Base-by-base conservation (phyloP, 2,329 filamentous ascomycete genomes). In the Ascochyta clinopodiicola region DNA sequence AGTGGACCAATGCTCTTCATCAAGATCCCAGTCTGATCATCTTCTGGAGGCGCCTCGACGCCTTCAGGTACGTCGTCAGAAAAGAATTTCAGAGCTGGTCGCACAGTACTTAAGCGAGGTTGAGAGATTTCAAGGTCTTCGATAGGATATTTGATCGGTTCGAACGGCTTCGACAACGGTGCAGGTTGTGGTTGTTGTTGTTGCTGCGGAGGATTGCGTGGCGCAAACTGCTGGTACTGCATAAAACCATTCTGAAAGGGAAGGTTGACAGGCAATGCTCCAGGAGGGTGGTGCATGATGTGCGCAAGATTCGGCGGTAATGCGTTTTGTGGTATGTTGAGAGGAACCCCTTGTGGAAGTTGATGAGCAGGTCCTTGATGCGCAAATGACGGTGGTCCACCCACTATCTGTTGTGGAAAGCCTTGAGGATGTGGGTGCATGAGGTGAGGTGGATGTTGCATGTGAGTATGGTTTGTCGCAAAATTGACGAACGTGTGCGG, bases 81-180 rank as follows among this genome's bases (percentile, higher is more conserved):
- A 64, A 96, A 81, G 70, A 90, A 96, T 53, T 90, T 91, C 42
- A 98, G 78, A 1, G 84, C 78, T 2, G 95, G 95, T 13, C 95
- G 87, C 51, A 86, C 83, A 37, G 82, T 75, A 10, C 82, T 86
- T 47, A 88, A 84, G 24, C 79, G 78, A 52, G 86, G 85, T 2
- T 89, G 88, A 21, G 88, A 83, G 22, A 98, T 82, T 63, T 96
- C 90, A 44, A 98, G 78, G 76, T 99, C 95, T 69, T 99, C 95
- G 59, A 96, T 96, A 0, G 95, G 95, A 73, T 97, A 98, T 72
- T 96, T 97, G 59, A 95, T 88, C 1, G 90, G 90, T 48, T 74
- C 71, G 17, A 73, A 65, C 4, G 65, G 59, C 44, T 61, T 63
- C 10, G 61, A 22, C 17, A 59, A 27, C 2, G 90, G 88, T 6